Conservation (phyloP, 495 filamentous ascomycete genomes). For the Penicillium cinerascens region DNA sequence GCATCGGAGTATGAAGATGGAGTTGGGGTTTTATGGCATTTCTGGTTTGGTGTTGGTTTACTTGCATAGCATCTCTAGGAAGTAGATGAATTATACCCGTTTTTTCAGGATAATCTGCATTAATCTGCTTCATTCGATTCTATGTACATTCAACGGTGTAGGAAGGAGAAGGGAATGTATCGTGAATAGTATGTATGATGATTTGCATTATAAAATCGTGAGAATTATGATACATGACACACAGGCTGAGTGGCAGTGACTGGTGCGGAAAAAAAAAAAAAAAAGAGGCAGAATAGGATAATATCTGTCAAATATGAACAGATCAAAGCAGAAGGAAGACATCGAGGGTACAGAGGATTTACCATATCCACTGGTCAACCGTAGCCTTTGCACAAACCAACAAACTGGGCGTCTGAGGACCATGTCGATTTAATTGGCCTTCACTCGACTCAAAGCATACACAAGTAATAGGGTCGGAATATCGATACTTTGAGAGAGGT, state of each 20-base stretch:
- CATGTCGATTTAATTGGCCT: slow-evolving; percentile 14
- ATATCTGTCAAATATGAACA: too few relatives aligned
- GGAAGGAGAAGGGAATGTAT: neutral
- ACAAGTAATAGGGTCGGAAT: slow-evolving; percentile 26
- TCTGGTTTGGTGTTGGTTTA: slow-evolving; percentile 7
- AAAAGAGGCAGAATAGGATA: too few relatives aligned
- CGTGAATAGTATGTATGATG: too few relatives aligned
- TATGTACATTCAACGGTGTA: neutral
- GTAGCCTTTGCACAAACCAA: slow-evolving; percentile 30
- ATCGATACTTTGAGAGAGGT: slow-evolving; percentile 26
- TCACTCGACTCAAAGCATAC: slow-evolving; percentile 36
- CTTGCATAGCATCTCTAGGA: neutral
- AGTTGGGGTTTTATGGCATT: slow-evolving; percentile 1
- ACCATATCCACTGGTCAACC: slow-evolving; percentile 44
- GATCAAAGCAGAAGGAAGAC: too few relatives aligned
- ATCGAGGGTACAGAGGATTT: too few relatives aligned
- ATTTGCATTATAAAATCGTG: too few relatives aligned
- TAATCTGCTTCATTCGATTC: too few relatives aligned
- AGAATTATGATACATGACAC: too few relatives aligned
- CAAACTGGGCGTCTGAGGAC: slow-evolving; percentile 35
- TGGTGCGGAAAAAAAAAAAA: too few relatives aligned
- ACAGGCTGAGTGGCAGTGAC: too few relatives aligned
- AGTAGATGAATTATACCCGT: neutral
- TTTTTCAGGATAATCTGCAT: neutral
- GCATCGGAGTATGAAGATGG: slow-evolving; percentile 1